Conservation (phyloP, 192 early-diverging fungal species). For the Coemansia sp. region DNA sequence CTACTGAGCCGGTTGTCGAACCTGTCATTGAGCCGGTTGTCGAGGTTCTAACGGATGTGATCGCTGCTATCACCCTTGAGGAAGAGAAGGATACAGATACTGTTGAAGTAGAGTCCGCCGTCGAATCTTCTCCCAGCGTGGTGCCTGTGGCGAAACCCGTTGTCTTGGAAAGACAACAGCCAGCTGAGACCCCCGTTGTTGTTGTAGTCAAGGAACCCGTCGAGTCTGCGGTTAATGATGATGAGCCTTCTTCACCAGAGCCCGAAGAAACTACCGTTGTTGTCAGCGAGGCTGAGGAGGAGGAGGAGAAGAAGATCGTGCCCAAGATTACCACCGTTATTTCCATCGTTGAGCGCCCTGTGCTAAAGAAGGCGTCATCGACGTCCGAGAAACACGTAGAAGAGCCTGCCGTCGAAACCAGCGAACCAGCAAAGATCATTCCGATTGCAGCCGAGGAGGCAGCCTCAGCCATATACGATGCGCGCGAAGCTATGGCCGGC, state of each 20-base stretch:
- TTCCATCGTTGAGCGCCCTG: neutral
- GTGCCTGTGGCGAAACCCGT: neutral
- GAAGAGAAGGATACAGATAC: neutral
- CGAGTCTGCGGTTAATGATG: neutral
- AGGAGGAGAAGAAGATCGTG: neutral
- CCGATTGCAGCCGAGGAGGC: conserved; percentile 31
- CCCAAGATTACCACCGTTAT: neutral
- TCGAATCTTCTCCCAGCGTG: neutral
- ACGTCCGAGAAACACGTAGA: neutral
- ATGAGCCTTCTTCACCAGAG: conserved; percentile 1
- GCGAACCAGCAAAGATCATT: neutral
- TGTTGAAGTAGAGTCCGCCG: neutral
- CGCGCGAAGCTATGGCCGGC: conserved; percentile 44
- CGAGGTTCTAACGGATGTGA: neutral
- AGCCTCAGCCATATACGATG: conserved; percentile 39
- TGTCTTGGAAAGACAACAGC: neutral
- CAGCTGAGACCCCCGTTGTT: neutral
- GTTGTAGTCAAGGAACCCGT: neutral
- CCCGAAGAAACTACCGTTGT: neutral
- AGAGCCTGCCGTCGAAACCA: neutral
- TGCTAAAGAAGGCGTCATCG: neutral
- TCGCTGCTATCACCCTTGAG: neutral
- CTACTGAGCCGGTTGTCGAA: neutral
- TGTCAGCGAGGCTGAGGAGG: neutral
- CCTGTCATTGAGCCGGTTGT: neutral